A percentile compares a stretch with the other conserved stretches of the same genome.
phyloP scores from a whole-genome alignment of 306 rosid species.

The Arachis stenosperma region DNA sequence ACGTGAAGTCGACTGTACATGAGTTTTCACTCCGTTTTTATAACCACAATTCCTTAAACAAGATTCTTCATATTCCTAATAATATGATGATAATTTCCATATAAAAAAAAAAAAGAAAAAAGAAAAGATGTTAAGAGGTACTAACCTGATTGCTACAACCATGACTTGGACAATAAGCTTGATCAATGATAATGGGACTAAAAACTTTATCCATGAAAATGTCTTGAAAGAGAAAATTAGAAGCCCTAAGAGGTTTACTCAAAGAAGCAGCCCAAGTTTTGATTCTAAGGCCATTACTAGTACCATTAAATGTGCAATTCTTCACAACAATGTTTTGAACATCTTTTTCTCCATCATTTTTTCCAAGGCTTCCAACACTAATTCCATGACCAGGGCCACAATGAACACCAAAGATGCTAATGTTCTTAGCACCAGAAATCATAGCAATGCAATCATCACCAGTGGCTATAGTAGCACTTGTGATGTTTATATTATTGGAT shows the following conservation, averaged over 20 bases:
- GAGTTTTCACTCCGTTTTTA: no score
- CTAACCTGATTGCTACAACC: conserved; percentile 45
- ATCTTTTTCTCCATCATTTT: conserved; percentile 36
- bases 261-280: conserved; percentile 62
- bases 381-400: conserved; percentile 86
- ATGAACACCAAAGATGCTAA: conserved; percentile 37
- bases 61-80: no score
- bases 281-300: conserved; percentile 62
- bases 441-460: conserved; percentile 73
- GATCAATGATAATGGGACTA: conserved; percentile 62
- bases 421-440: conserved; percentile 43
- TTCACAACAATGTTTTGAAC: conserved; percentile 47
- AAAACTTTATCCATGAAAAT: conserved; percentile 50
- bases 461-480: conserved; percentile 37
- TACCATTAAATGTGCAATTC: conserved; percentile 49
- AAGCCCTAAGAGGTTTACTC: conserved; percentile 28
- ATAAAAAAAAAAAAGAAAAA: no score
- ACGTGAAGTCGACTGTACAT: no score
- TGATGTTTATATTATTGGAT: conserved; percentile 43
- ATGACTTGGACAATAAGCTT: conserved; percentile 53
- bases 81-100: no score
- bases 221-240: conserved; percentile 50
- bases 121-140: conserved; percentile 2
- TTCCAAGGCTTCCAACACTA: conserved; percentile 72
- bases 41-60: no score